Conservation (phyloP, 805 yeast genomes). For the Kluyveromyces starmeri region DNA sequence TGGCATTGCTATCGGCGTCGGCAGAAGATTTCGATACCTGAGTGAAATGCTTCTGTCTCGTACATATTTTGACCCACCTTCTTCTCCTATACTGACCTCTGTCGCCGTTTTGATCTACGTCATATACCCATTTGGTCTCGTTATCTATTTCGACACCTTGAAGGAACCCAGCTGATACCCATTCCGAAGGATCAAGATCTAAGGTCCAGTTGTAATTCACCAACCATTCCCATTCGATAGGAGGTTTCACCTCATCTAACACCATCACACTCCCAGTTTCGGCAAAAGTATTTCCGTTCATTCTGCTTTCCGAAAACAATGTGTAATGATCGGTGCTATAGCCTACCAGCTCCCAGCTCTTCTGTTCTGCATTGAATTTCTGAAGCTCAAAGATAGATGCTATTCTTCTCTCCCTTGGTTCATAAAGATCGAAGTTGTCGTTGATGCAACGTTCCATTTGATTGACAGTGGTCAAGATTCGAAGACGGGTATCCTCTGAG, state of each 20-base stretch:
- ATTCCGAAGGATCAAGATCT: slow-evolving; percentile 52
- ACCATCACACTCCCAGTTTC: slow-evolving; percentile 11
- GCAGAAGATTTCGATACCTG: neutral
- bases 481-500: slow-evolving; percentile 58
- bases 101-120: slow-evolving; percentile 30
- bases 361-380: slow-evolving; percentile 36
- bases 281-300: slow-evolving; percentile 19
- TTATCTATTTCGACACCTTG: slow-evolving; percentile 54
- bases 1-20: neutral
- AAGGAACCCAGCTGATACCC: slow-evolving; percentile 51
- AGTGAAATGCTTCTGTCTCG: slow-evolving; percentile 17
- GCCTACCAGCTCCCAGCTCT: slow-evolving; percentile 58
- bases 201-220: slow-evolving; percentile 46
- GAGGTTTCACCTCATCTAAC: slow-evolving; percentile 41
- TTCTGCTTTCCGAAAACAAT: slow-evolving; percentile 36
- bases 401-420: slow-evolving; percentile 38
- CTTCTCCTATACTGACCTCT: slow-evolving; percentile 45
- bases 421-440: slow-evolving; percentile 32
- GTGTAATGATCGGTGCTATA: slow-evolving; percentile 48
- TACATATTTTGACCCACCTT: slow-evolving; percentile 49
- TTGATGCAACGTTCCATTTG: slow-evolving; percentile 37
- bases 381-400: slow-evolving; percentile 68
- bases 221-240: slow-evolving; percentile 49
- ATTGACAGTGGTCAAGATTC: slow-evolving; percentile 40
- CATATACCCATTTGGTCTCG: slow-evolving; percentile 85